These are phyloP conservation scores for Clonostachys chloroleuca DNA, from an alignment of 2,329 filamentous ascomycete species.

Conservation along the genomic window DNA sequence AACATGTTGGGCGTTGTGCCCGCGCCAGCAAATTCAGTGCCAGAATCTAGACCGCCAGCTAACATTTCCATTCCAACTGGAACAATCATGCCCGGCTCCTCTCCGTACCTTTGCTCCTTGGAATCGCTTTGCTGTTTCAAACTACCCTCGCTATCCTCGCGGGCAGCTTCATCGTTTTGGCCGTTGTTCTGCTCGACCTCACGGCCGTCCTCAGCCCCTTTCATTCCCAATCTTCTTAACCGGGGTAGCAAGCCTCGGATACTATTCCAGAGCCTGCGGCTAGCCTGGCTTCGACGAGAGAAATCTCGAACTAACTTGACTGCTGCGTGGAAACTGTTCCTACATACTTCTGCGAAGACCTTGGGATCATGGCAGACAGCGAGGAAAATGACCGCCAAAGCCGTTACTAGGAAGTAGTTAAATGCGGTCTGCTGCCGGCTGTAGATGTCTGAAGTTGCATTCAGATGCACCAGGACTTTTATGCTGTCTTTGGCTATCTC, in stretches of 20 bases:
- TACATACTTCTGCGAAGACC: constrained; percentile 28
- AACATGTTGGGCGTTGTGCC: constrained; percentile 20
- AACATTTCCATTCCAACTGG: not conserved
- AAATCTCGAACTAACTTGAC: constrained; percentile 23
- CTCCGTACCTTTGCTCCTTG: not conserved
- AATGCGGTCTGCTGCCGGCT: constrained; percentile 17
- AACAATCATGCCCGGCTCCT: not conserved
- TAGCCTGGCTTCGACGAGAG: constrained; percentile 21
- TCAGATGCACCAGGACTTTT: constrained; percentile 16
- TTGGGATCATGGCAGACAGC: constrained; percentile 38
- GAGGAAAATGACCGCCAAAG: constrained; percentile 26
- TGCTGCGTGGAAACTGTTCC: constrained; percentile 21
- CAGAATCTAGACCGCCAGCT: not conserved
- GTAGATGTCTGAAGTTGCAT: constrained; percentile 18
- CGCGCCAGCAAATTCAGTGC: not conserved
- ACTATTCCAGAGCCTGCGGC: constrained; percentile 25
- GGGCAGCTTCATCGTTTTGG: not conserved
- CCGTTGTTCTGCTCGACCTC: not conserved
- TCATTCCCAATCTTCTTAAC: constrained; percentile 16
- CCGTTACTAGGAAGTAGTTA: constrained; percentile 21
- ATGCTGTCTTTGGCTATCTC: constrained; percentile 19
- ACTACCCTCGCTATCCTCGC: too few species aligned
- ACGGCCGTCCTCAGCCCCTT: constrained; percentile 5
- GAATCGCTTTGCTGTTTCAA: too few species aligned
- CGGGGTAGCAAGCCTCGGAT: constrained; percentile 24